Percentiles rank a stretch among this genome's conserved stretches.
These are phyloP conservation scores for Colletotrichum graminicola DNA, from an alignment of 2,329 filamentous ascomycete genomes.

Conservation along the genomic window DNA sequence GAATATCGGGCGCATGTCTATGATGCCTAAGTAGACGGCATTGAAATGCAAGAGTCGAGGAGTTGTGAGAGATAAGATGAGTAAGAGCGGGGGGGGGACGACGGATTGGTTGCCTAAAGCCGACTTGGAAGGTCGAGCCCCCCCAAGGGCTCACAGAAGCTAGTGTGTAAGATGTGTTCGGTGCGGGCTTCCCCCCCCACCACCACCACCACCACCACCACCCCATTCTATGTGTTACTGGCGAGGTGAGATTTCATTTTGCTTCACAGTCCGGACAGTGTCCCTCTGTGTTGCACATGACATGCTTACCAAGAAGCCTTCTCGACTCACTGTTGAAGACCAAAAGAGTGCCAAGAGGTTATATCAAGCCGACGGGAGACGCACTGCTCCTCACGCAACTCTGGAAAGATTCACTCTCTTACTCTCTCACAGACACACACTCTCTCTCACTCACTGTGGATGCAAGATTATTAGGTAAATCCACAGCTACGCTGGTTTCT, in stretches of 20 bases:
- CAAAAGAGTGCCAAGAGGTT: neutral
- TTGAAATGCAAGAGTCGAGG: neutral
- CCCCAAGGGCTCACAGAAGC: neutral
- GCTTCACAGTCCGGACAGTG: neutral
- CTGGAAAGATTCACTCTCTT: neutral
- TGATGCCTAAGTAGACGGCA: neutral
- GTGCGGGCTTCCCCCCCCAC: neutral
- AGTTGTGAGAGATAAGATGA: neutral
- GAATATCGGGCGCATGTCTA: neutral
- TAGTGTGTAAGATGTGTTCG: neutral
- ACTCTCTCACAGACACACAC: neutral
- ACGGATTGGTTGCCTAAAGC: neutral
- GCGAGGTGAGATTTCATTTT: neutral
- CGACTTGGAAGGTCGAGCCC: neutral
- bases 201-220: too few species aligned
- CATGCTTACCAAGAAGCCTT: neutral
- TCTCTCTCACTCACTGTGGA: neutral
- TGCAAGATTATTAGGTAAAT: neutral
- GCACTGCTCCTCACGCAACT: neutral
- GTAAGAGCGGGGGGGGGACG: neutral
- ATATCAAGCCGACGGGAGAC: neutral
- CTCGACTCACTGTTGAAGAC: neutral
- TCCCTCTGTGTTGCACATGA: neutral
- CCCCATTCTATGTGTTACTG: neutral
- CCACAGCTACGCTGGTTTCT: neutral